Evolutionary conservation across 129 eudicot genomes (phyloP), one percentile per base, ranked within the genome.

Genomic region (Flaveria robusta): DNA sequence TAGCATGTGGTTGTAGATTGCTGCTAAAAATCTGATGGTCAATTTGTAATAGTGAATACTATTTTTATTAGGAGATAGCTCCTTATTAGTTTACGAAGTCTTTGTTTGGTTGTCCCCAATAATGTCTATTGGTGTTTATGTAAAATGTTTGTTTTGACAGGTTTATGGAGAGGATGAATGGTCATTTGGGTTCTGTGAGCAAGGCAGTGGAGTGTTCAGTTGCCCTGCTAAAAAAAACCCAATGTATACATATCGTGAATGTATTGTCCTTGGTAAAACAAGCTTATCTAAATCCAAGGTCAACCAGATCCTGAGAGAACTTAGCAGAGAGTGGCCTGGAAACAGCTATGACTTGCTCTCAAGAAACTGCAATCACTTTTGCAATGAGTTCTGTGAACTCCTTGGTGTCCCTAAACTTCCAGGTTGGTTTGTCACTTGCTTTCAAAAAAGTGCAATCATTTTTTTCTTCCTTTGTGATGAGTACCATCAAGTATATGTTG

Each of bases 261-360:
- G 87, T 77, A 88, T 94, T 75, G 82, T 87, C 29, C 96, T 94
- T 71, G 98, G 98, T 52, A 72, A 81, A 82, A 94, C 98, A 82
- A 79, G 83, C 72, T 80, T 73, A 23, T 72, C 97, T 29, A 74
- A 88, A 76, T 86, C 69, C 69, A 87, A 85, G 78, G 97, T 94
- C 64, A 82, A 87, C 82, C 97, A 94, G 85, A 94, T 89, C 49
- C 68, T 94, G 65, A 88, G 97, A 77, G 97, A 94, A 75, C 93
- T 94, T 46, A 87, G 91, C 79, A 87, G 93, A 68, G 98, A 91
- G 83, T 94, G 98, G 98, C 96, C 96, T 81, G 98, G 98, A 51
- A 73, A 72, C 77, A 76, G 90, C 22, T 94, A 94, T 74, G 99
- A 90, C 84, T 84, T 93, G 87, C 83, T 90, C 12, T 74, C 97